A percentile compares a stretch with the other conserved stretches of the same genome.
These are phyloP conservation scores for Heliocybe sulcata DNA, from an alignment of 1,284 basidiomycete genomes.

Conservation along the genomic window DNA sequence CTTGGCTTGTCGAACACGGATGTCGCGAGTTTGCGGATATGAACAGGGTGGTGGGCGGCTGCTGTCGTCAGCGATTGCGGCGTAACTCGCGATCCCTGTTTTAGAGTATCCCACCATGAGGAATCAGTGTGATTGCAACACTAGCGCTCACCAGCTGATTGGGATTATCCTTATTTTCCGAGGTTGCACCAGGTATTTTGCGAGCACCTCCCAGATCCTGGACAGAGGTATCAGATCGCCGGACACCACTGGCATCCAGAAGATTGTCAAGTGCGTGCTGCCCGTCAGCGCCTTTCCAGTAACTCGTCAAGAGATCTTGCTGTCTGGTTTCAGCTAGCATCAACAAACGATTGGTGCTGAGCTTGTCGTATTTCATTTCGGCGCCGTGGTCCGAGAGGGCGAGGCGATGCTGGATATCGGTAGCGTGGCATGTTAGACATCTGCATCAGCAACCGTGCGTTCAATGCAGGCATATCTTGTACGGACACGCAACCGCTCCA, in stretches of 20 bases:
- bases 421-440: neutral
- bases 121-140: neutral
- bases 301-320: neutral
- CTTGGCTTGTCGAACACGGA: slow-evolving; percentile 15
- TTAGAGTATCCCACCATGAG: slow-evolving; percentile 8
- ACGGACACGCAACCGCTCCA: slow-evolving; percentile 16
- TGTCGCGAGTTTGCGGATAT: slow-evolving; percentile 21
- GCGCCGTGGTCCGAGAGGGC: slow-evolving; percentile 10
- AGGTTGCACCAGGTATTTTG: neutral
- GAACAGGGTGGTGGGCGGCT: slow-evolving; percentile 38
- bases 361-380: neutral
- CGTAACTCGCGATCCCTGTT: slow-evolving; percentile 9
- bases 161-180: slow-evolving; percentile 1
- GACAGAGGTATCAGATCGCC: neutral
- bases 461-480: neutral
- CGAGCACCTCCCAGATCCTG: neutral
- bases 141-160: slow-evolving; percentile 7
- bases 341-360: neutral
- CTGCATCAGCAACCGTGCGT: neutral
- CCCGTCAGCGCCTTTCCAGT: neutral
- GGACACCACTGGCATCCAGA: neutral
- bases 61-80: slow-evolving; percentile 32
- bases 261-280: neutral
- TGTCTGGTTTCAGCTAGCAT: neutral
- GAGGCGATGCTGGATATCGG: slow-evolving; percentile 11